Evolutionary conservation across 2,329 filamentous ascomycete species (phyloP), one percentile per base, ranked within the genome.

Genomic region (Microascus cirrosus): DNA sequence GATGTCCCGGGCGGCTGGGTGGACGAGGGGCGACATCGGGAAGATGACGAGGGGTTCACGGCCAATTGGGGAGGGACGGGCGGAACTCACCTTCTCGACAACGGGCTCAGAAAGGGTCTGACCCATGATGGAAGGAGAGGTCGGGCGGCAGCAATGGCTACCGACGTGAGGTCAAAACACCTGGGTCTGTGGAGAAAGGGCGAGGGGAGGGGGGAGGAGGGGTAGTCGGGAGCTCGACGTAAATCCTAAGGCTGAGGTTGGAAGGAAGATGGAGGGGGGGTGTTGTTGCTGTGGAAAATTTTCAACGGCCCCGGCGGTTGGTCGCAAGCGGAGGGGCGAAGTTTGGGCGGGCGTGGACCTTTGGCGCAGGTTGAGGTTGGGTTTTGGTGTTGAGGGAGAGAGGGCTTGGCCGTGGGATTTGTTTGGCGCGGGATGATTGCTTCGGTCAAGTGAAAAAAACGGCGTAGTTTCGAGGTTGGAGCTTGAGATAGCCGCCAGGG

Each of bases 41-140:
- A 13, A 50, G 22, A 24, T 50, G 45, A 50, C 45, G 45, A 50
- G 45, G 42, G 45, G 45, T 20, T 50, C 20, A 20, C 45, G n/a
- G 45, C 45, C 22, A 22, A 50, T 24, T 50, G n/a, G 45, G 18
- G 20, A 2, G 45, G 45, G 45, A 24, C 20, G 45, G 45, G 52
- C 53, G 62, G 60, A 61, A 74, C 83, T 72, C 82, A 99, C 94
- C 92, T 99, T 99, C 73, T 97, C 94, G 74, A 96, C 89, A 70
- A 99, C 92, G 69, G 94, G 94, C 81, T 99, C 94, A 69, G 93
- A 97, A 71, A 99, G 86, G 75, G 94, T 99, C 82, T 99, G 94
- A 83, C 94, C 94, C 94, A 99, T 99, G 76, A 71, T 73, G 70
- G 70, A 65, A 65, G 58, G 56, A 60, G 59, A 55, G 53, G 59